A percentile compares a stretch with the other conserved stretches of the same genome.
Evolutionary conservation across 2,329 filamentous ascomycete species (phyloP).

Genomic region (Claviceps citrina): DNA sequence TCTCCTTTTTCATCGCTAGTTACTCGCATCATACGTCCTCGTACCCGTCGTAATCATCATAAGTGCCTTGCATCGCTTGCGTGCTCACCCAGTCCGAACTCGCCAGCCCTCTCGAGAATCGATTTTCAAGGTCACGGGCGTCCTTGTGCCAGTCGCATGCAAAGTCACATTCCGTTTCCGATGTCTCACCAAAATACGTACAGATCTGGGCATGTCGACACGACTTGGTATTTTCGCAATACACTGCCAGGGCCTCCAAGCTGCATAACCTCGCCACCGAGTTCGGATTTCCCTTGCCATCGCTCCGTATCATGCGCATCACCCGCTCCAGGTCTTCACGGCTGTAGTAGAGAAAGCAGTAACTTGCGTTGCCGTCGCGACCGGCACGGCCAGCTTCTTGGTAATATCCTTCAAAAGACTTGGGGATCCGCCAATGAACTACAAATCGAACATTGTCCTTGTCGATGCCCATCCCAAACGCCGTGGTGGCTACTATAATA

Average conservation of each 20-base stretch:
- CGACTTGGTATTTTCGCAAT: constrained; percentile 59
- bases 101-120: constrained; percentile 40
- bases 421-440: constrained; percentile 83
- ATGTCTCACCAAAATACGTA: constrained; percentile 58
- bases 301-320: constrained; percentile 37
- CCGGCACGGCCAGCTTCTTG: constrained; percentile 89
- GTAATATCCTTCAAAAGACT: constrained; percentile 91
- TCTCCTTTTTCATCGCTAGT: not conserved
- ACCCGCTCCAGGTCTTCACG: constrained; percentile 71
- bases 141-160: constrained; percentile 73
- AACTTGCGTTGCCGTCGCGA: constrained; percentile 71
- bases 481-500: constrained; percentile 86
- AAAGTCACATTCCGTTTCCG: constrained; percentile 47
- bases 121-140: constrained; percentile 35
- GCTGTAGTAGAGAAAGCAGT: constrained; percentile 83
- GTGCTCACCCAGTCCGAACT: constrained; percentile 50
- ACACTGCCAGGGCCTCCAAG: constrained; percentile 53
- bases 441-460: constrained; percentile 92
- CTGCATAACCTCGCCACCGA: constrained; percentile 43
- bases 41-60: constrained; percentile 39
- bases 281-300: constrained; percentile 24
- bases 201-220: constrained; percentile 68
- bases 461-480: constrained; percentile 96
- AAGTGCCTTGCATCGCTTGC: constrained; percentile 42
- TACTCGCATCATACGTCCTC: constrained; percentile 27